A percentile compares a stretch with the other conserved stretches of the same genome.
Evolutionary conservation across 164 flowering plant genomes (phyloP).

Genomic region (Liriodendron chinense): DNA sequence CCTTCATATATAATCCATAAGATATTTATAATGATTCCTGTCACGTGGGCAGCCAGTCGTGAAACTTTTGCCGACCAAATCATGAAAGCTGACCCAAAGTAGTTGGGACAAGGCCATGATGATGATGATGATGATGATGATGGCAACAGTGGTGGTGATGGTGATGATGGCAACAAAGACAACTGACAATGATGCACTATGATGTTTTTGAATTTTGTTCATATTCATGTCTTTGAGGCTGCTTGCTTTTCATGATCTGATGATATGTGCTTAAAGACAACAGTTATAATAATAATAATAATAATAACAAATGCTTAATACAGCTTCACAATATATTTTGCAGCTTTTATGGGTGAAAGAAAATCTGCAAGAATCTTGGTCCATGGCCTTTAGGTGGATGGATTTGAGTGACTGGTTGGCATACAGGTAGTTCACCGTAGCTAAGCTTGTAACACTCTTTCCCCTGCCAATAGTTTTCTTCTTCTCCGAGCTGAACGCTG

Average conservation of each 20-base stretch:
- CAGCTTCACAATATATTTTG: constrained; percentile 12
- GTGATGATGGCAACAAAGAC: too few relatives aligned
- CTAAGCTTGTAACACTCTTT: constrained; percentile 1
- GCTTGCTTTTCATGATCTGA: not conserved
- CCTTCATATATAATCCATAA: not conserved
- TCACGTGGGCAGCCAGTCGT: too few relatives aligned
- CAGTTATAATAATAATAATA: not conserved
- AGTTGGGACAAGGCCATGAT: too few relatives aligned
- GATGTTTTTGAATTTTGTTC: not conserved
- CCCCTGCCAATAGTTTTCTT: not conserved
- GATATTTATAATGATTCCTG: not conserved
- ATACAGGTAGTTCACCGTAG: constrained; percentile 49
- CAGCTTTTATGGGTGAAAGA: constrained; percentile 99
- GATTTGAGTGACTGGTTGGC: constrained; percentile 98
- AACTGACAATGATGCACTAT: too few relatives aligned
- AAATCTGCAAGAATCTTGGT: constrained; percentile 93
- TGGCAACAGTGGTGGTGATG: too few relatives aligned
- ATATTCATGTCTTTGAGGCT: constrained; percentile 1
- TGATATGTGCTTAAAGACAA: not conserved
- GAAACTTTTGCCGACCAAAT: too few relatives aligned
- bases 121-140: too few relatives aligned
- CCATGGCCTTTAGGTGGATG: constrained; percentile 97
- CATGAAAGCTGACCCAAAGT: too few relatives aligned
- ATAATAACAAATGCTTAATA: too few relatives aligned
- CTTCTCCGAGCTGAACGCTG: not conserved